A percentile compares a stretch with the other conserved stretches of the same genome.
Evolutionary conservation across 2,329 filamentous ascomycete species (phyloP).

Genomic region (Ilyonectria destructans): DNA sequence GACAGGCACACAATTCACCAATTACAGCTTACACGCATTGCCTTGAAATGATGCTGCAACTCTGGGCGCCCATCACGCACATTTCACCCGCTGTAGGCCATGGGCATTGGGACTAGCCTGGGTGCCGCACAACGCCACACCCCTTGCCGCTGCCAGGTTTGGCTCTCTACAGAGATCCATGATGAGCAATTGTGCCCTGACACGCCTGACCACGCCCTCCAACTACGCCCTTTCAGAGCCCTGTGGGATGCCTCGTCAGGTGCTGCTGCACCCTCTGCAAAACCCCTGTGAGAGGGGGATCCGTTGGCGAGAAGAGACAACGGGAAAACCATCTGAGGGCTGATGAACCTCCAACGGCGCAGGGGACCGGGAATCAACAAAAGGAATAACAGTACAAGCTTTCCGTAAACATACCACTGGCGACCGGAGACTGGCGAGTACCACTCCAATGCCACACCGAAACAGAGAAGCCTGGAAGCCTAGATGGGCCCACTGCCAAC

Average conservation of each 20-base stretch:
- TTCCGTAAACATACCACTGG: conserved; percentile 6
- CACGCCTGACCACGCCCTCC: conserved; percentile 23
- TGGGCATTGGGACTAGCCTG: background rate
- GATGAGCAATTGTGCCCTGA: conserved; percentile 10
- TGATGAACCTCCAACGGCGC: background rate
- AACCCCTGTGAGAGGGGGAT: background rate
- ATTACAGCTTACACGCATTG: conserved; percentile 1
- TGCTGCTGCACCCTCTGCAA: background rate
- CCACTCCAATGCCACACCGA: background rate
- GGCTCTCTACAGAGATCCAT: background rate
- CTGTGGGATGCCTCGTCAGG: conserved; percentile 7
- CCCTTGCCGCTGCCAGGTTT: conserved; percentile 14
- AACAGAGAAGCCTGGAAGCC: background rate
- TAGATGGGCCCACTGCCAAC: conserved; percentile 29
- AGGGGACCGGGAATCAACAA: background rate
- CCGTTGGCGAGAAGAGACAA: conserved; percentile 3
- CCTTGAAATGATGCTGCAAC: conserved; percentile 22
- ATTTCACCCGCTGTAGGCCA: conserved; percentile 18
- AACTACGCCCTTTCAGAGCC: conserved; percentile 14
- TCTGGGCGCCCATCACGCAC: conserved; percentile 19
- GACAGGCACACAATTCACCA: conserved; percentile 8
- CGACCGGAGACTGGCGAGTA: background rate
- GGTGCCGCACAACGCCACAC: conserved; percentile 16
- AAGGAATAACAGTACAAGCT: background rate
- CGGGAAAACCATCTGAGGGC: background rate